phyloP scores from a whole-genome alignment of 257 asterid species.

The Solanum rostratum region DNA sequence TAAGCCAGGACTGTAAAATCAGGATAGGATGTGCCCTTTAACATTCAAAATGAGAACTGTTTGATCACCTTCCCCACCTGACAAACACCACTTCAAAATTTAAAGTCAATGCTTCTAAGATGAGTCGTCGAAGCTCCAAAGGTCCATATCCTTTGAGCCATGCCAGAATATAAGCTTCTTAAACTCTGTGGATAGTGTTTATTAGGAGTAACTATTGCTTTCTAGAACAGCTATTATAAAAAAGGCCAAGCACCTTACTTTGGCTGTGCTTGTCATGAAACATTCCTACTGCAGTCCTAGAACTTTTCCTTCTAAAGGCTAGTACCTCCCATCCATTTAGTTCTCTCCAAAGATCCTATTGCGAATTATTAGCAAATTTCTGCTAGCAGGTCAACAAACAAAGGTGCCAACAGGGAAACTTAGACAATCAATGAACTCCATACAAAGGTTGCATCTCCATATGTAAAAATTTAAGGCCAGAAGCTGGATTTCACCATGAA shows the following conservation, averaged over 20 bases:
- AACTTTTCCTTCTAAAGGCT: neutral
- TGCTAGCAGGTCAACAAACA: neutral
- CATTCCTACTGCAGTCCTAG: neutral
- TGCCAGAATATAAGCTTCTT: neutral
- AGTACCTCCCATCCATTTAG: neutral
- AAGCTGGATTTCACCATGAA: neutral
- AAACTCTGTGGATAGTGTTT: neutral
- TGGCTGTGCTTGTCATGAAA: neutral
- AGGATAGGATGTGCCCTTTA: neutral
- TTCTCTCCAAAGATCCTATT: neutral
- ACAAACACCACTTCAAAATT: neutral
- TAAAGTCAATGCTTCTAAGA: neutral
- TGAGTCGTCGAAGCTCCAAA: neutral
- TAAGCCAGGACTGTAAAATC: neutral
- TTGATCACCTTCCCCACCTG: neutral
- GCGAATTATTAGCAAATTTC: neutral
- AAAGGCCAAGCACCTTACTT: neutral
- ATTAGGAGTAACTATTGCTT: neutral
- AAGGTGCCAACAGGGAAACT: neutral
- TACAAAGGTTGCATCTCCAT: neutral
- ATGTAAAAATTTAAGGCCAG: neutral
- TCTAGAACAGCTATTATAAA: neutral
- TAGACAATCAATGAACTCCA: neutral
- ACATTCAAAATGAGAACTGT: neutral
- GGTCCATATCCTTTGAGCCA: neutral